Conservation (phyloP, 2,329 filamentous ascomycete genomes). For the Diplodia scrobiculata region DNA sequence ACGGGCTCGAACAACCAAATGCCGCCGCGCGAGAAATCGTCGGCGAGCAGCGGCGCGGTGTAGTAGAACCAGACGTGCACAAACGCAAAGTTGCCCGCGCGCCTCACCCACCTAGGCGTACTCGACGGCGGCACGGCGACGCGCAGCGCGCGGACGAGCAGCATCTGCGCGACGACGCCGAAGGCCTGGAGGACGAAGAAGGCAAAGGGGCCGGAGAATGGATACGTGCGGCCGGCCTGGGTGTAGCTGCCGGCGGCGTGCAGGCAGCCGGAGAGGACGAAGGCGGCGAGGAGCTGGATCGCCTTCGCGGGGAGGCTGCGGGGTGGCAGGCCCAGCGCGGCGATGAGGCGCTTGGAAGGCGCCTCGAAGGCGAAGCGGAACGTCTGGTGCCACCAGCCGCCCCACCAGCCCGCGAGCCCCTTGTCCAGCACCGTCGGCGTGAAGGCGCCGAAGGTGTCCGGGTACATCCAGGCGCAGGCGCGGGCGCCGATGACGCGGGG, state of each 20-base stretch:
- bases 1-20: constrained; percentile 81
- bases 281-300: constrained; percentile 57
- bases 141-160: constrained; percentile 44
- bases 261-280: constrained; percentile 66
- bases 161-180: constrained; percentile 65
- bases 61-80: constrained; percentile 67
- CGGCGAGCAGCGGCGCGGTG: constrained; percentile 66
- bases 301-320: constrained; percentile 44
- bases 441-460: constrained; percentile 59
- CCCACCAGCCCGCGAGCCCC: constrained; percentile 81
- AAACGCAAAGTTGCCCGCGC: constrained; percentile 63
- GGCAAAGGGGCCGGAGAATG: constrained; percentile 55
- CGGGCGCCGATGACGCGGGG: constrained; percentile 62
- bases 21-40: constrained; percentile 74
- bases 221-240: constrained; percentile 61
- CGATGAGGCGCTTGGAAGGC: constrained; percentile 56
- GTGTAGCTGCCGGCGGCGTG: constrained; percentile 73
- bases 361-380: constrained; percentile 74
- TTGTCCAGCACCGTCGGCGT: constrained; percentile 59
- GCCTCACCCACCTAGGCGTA: constrained; percentile 53
- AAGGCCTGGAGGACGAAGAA: constrained; percentile 75
- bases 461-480: constrained; percentile 63
- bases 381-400: constrained; percentile 85
- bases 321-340: constrained; percentile 36
- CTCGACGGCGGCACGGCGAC: constrained; percentile 33